phyloP scores from a whole-genome alignment of 2,329 filamentous ascomycete genomes.

The Claviceps arundinis region DNA sequence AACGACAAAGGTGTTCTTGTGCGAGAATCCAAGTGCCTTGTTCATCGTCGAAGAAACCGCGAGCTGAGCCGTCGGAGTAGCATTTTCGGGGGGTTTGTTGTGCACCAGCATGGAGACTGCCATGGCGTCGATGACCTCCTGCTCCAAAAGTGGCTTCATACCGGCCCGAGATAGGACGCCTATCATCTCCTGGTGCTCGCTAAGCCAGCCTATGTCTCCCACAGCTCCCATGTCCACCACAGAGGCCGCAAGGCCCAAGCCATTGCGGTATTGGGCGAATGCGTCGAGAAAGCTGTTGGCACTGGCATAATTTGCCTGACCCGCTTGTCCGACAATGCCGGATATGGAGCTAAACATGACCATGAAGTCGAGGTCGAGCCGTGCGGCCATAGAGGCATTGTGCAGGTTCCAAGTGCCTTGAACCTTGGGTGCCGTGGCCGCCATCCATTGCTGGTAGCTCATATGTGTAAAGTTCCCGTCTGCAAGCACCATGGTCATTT shows the following conservation, averaged over 20 bases:
- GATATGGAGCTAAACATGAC: conserved; percentile 21
- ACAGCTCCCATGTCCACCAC: conserved; percentile 1
- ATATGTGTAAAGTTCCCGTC: conserved; percentile 18
- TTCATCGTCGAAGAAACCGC: neutral
- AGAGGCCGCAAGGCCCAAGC: neutral
- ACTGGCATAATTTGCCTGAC: conserved; percentile 28
- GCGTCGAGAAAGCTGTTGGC: conserved; percentile 27
- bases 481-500: conserved; percentile 21
- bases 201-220: neutral
- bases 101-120: neutral
- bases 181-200: neutral
- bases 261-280: conserved; percentile 18
- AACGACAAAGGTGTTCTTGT: conserved; percentile 3
- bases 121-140: neutral
- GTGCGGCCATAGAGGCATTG: conserved; percentile 4
- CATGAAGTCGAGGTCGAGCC: conserved; percentile 23
- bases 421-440: conserved; percentile 17
- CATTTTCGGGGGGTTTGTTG: neutral
- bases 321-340: conserved; percentile 20
- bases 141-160: neutral
- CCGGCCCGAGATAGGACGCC: neutral
- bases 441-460: conserved; percentile 18
- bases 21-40: neutral
- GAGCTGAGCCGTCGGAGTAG: neutral
- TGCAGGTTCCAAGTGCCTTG: conserved; percentile 24